Percentiles rank a stretch among this genome's conserved stretches.
Evolutionary conservation across 2,329 filamentous ascomycete species (phyloP).

Genomic region (Talaromyces rugulosus): DNA sequence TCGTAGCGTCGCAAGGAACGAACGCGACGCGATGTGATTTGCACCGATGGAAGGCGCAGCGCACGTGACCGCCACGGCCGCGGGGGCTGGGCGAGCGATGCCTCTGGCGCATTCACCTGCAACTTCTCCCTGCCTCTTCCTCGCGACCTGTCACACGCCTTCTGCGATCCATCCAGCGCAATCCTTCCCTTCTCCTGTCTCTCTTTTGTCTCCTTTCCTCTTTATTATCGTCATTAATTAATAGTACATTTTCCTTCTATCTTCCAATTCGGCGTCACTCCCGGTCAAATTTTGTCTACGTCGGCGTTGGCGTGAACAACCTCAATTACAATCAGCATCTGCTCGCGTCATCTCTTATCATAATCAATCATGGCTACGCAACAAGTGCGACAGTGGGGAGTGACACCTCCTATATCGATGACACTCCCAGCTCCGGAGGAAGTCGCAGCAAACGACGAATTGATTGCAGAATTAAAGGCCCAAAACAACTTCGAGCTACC

Average conservation of each 20-base stretch:
- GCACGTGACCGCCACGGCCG: not conserved
- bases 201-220: not conserved
- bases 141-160: not conserved
- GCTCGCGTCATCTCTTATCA: not conserved
- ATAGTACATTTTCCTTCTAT: not conserved
- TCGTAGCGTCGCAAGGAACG: not conserved
- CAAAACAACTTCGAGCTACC: slow-evolving; percentile 90
- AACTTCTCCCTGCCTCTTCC: not conserved
- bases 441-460: slow-evolving; percentile 68
- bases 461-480: slow-evolving; percentile 77
- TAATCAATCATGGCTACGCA: slow-evolving; percentile 10
- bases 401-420: slow-evolving; percentile 79
- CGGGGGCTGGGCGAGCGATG: not conserved
- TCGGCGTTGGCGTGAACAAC: not conserved
- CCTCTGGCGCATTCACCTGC: not conserved
- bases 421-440: slow-evolving; percentile 73
- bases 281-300: not conserved
- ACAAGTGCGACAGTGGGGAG: slow-evolving; percentile 56
- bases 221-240: not conserved
- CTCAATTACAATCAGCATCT: not conserved
- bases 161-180: not conserved
- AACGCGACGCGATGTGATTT: too few species aligned
- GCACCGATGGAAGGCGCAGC: not conserved
- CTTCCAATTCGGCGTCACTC: not conserved
- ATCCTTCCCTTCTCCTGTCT: not conserved